These are phyloP conservation scores for Tricholoma hemisulphureum DNA, from an alignment of 768 basidiomycete species.

Conservation along the genomic window DNA sequence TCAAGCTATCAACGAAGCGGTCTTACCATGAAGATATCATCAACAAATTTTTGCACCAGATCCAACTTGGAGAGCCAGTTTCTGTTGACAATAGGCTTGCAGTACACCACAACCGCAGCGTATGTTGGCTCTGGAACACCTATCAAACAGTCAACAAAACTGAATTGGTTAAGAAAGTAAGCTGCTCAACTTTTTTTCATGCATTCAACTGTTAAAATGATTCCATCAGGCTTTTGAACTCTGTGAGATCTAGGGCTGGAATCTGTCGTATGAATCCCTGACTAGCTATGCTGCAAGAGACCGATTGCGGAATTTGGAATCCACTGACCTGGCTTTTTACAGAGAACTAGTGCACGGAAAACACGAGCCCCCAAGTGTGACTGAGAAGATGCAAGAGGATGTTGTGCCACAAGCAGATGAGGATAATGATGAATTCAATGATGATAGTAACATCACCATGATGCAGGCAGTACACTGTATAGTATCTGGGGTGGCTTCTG, in stretches of 20 bases:
- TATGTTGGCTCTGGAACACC: not conserved
- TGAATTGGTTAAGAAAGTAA: too few relatives aligned
- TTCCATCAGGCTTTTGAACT: not conserved
- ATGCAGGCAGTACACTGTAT: too few relatives aligned
- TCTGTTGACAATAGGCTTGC: not conserved
- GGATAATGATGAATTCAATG: too few relatives aligned
- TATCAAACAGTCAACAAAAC: not conserved
- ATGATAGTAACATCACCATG: too few relatives aligned
- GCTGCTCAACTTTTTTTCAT: too few relatives aligned
- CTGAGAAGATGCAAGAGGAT: too few relatives aligned
- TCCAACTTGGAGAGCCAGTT: constrained; percentile 9
- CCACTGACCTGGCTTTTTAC: too few relatives aligned
- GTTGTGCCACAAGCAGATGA: too few relatives aligned
- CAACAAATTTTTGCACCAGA: constrained; percentile 21
- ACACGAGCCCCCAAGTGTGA: too few relatives aligned
- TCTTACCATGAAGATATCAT: constrained; percentile 36
- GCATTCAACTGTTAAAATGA: not conserved
- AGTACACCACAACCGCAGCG: not conserved
- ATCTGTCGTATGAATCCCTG: not conserved
- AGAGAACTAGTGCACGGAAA: too few relatives aligned
- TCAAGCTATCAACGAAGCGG: constrained; percentile 31
- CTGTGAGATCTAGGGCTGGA: not conserved
- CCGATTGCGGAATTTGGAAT: too few relatives aligned
- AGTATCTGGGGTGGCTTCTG: too few relatives aligned
- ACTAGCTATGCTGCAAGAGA: not conserved